Evolutionary conservation across 352 stramenopile species (phyloP), one percentile per base, ranked within the genome.

Genomic region (Thalassiosira livingstoniorum): DNA sequence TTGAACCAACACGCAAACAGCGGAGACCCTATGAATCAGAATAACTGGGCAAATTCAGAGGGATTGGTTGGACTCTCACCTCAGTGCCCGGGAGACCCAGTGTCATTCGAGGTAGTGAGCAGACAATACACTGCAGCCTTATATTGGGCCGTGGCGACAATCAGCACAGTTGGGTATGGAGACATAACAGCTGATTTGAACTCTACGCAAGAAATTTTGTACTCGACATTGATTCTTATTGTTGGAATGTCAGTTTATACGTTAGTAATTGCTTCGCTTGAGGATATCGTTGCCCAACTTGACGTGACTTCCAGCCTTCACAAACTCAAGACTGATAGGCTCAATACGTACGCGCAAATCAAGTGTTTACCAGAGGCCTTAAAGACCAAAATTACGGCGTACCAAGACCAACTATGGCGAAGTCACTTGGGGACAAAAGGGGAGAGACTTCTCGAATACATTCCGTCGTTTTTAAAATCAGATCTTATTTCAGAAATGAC

Each of bases 221-320:
- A 92, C 70, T 78, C 71, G 54, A 90, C 83, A n/a, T 53, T 91
- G 1, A 82, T 87, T 29, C 62, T 92, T 3, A 64, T 92, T 27
- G 60, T 92, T 15, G 82, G 84, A 62, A 89, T 83, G 42, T 37
- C 65, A 4, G 85, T 92, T n/a, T 92, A 90, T 60, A 91, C 86
- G 4, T 66, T 92, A 4, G 76, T 90, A 18, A 87, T 92, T 84
- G 80, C 83, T 31, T 88, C 77, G 5, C 31, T 92, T 64, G 86
- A 91, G 71, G 86, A 92, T 67, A 92, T 92, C 47, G 84, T 92
- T 10, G 72, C 83, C 58, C 82, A 92, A 42, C 67, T 92, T 62
- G 88, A 92, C 64, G 88, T 92, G 4, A 92, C 88, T 18, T 84
- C 73, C 18, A 91, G 75, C 34, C 71, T 92, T 13, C 83, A 89